A percentile compares a stretch with the other conserved stretches of the same genome.
Conservation (phyloP, 2,329 filamentous ascomycete species). For the Didymosphaeria variabile region DNA sequence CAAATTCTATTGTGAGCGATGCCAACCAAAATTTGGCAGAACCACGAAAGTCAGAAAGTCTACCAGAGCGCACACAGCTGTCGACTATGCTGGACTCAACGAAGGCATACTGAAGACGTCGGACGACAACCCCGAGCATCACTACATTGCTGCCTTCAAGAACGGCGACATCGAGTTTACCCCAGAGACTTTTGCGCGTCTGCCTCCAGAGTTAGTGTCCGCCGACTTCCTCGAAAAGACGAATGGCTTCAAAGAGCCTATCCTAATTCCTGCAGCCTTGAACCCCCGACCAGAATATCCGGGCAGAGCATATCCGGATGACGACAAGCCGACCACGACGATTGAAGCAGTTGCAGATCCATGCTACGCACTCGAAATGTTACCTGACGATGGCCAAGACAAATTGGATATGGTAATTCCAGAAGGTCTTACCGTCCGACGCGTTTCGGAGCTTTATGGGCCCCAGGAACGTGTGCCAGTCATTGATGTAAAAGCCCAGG, state of each 20-base stretch:
- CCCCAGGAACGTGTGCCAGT: conserved; percentile 70
- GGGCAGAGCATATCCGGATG: conserved; percentile 20
- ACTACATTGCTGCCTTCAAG: conserved; percentile 73
- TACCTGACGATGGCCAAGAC: conserved; percentile 69
- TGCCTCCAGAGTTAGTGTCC: conserved; percentile 70
- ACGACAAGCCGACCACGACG: conserved; percentile 6
- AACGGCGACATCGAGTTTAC: conserved; percentile 69
- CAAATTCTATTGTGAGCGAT: conserved; percentile 71
- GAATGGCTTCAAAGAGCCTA: conserved; percentile 71
- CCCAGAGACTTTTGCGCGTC: conserved; percentile 69
- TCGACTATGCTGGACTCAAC: conserved; percentile 74
- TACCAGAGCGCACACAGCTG: conserved; percentile 69
- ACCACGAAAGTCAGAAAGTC: conserved; percentile 75
- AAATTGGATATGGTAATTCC: conserved; percentile 74
- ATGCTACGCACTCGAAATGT: conserved; percentile 60
- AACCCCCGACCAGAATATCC: conserved; percentile 62
- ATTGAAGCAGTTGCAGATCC: conserved; percentile 14
- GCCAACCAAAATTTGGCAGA: conserved; percentile 67
- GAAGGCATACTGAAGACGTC: conserved; percentile 72
- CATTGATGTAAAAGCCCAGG: conserved; percentile 75
- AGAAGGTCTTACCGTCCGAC: conserved; percentile 68
- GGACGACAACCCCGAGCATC: conserved; percentile 70
- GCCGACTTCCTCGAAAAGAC: conserved; percentile 70
- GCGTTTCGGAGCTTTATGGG: conserved; percentile 71
- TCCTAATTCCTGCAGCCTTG: conserved; percentile 69